Conservation (phyloP, 2,329 filamentous ascomycete species). For the Ceratocystiopsis brevicomis region DNA sequence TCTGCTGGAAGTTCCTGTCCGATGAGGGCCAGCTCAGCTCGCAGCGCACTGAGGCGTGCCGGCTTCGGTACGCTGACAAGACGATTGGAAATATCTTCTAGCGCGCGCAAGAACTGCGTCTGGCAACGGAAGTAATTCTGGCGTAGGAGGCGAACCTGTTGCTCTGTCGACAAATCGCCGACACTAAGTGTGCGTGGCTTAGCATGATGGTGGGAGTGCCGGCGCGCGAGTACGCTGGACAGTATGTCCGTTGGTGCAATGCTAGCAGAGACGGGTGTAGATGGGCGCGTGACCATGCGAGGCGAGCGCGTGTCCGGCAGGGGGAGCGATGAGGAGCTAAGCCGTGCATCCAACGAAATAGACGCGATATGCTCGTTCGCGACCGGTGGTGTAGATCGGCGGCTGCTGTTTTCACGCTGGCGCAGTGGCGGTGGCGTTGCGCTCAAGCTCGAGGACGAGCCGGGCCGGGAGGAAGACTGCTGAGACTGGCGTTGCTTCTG, state of each 20-base stretch:
- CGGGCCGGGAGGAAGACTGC: constrained; percentile 3
- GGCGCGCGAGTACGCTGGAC: constrained; percentile 29
- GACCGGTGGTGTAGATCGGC: constrained; percentile 1
- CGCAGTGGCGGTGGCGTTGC: constrained; percentile 24
- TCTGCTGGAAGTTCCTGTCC: constrained; percentile 67
- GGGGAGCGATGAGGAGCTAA: constrained; percentile 50
- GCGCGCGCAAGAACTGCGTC: constrained; percentile 60
- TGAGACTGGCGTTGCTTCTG: constrained; percentile 1
- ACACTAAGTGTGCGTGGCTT: constrained; percentile 37
- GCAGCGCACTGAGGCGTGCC: constrained; percentile 59
- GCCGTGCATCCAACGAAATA: constrained; percentile 36
- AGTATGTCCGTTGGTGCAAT: constrained; percentile 18
- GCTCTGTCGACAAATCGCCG: constrained; percentile 40
- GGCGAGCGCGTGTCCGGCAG: constrained; percentile 42
- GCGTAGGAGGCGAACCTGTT: constrained; percentile 54
- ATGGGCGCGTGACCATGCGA: constrained; percentile 29
- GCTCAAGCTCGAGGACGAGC: constrained; percentile 14
- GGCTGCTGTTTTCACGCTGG: neutral
- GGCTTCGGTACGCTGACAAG: constrained; percentile 66
- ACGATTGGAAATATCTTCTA: constrained; percentile 73
- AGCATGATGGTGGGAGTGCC: constrained; percentile 37
- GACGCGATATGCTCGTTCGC: constrained; percentile 25
- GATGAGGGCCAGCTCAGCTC: constrained; percentile 64
- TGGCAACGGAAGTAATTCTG: constrained; percentile 72
- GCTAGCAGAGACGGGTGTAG: constrained; percentile 39